Conservation (phyloP, 2,329 filamentous ascomycete species). For the Pestalotiopsis fici region DNA sequence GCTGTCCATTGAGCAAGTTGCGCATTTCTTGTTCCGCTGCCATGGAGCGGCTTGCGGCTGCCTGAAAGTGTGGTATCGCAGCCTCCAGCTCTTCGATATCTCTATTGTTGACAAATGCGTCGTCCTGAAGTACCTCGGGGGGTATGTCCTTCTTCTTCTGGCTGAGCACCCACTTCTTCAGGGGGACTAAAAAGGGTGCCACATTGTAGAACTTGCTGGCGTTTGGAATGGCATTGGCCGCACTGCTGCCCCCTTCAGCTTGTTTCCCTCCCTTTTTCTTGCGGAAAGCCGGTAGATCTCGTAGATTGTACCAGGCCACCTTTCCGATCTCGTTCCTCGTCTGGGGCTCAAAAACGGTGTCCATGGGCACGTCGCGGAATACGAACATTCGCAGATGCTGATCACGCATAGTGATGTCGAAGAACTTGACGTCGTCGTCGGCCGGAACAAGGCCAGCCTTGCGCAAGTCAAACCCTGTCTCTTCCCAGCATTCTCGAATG, state of each 20-base stretch:
- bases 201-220: constrained; percentile 98
- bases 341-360: constrained; percentile 84
- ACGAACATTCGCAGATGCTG: constrained; percentile 93
- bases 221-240: constrained; percentile 47
- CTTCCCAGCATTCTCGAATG: constrained; percentile 91
- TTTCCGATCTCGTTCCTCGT: constrained; percentile 98
- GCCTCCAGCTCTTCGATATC: background rate
- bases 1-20: background rate
- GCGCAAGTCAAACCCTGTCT: constrained; percentile 86
- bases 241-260: constrained; percentile 55
- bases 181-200: constrained; percentile 80
- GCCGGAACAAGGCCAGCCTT: constrained; percentile 75
- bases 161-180: constrained; percentile 89
- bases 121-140: constrained; percentile 50
- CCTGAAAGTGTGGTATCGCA: background rate
- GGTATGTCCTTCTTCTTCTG: constrained; percentile 72
- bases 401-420: constrained; percentile 87
- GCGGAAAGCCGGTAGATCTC: constrained; percentile 80
- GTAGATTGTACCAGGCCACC: constrained; percentile 91
- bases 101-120: constrained; percentile 65
- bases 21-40: background rate
- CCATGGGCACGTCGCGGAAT: constrained; percentile 83
- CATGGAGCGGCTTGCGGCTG: background rate
- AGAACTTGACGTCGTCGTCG: constrained; percentile 74
- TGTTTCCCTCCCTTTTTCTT: constrained; percentile 63